These are phyloP conservation scores for Secale cereale DNA, from an alignment of 176 grass and related monocot genomes.

Conservation along the genomic window DNA sequence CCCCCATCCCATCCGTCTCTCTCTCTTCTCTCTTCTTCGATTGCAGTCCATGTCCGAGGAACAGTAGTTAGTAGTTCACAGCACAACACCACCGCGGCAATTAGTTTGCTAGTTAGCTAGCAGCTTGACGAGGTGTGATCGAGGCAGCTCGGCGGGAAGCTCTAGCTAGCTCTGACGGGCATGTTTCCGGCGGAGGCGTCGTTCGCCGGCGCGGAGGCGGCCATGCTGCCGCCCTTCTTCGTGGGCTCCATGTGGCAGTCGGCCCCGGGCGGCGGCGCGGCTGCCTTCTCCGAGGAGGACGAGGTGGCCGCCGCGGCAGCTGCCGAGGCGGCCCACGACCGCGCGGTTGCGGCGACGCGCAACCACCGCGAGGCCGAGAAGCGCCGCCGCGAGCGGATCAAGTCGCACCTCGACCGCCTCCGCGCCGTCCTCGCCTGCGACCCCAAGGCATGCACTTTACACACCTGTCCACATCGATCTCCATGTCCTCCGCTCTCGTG, in stretches of 20 bases:
- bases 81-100: not conserved
- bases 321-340: conserved; percentile 42
- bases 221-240: conserved; percentile 57
- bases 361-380: conserved; percentile 98
- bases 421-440: conserved; percentile 88
- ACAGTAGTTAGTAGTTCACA: conserved; percentile 9
- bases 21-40: not conserved
- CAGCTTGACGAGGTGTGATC: not conserved
- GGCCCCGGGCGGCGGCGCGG: not conserved
- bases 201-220: not conserved
- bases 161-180: not conserved
- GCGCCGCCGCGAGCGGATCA: conserved; percentile 94
- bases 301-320: conserved; percentile 2
- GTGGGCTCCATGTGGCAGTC: conserved; percentile 33
- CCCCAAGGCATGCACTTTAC: conserved; percentile 60
- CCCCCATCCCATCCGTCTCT: conserved; percentile 4
- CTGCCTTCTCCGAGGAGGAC: conserved; percentile 24
- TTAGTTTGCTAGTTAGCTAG: not conserved
- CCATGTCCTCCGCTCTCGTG: not conserved
- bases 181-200: conserved; percentile 45
- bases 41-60: conserved; percentile 29
- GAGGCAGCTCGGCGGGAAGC: not conserved
- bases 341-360: conserved; percentile 59
- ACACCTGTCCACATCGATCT: not conserved
- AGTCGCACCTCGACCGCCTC: conserved; percentile 90